Evolutionary conservation across 73 alveolate genomes (phyloP).

Genomic region (Paramecium sonneborni): DNA sequence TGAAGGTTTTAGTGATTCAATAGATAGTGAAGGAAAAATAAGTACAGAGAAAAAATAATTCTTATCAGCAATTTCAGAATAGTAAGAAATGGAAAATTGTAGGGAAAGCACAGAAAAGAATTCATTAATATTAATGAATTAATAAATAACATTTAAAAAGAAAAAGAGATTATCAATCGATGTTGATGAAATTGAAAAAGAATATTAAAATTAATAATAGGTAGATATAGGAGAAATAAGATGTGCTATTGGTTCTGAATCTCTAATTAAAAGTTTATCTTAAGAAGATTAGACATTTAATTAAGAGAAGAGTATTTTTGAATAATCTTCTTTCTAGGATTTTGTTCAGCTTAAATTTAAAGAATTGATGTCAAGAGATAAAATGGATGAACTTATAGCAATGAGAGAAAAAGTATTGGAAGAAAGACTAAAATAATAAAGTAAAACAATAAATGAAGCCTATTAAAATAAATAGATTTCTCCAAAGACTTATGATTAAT

Average conservation of each 20-base stretch:
- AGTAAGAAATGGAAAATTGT: slow-evolving; percentile 29
- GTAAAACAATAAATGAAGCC: slow-evolving; percentile 69
- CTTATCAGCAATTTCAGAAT: neutral
- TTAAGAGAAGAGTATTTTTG: slow-evolving; percentile 57
- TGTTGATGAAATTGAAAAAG: slow-evolving; percentile 52
- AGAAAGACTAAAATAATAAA: slow-evolving; percentile 68
- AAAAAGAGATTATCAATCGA: slow-evolving; percentile 37
- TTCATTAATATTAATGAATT: neutral
- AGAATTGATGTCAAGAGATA: slow-evolving; percentile 69
- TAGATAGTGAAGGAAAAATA: neutral
- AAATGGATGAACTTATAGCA: slow-evolving; percentile 64
- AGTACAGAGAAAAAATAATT: neutral
- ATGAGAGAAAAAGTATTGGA: slow-evolving; percentile 78
- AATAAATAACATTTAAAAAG: neutral
- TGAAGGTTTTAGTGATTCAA: slow-evolving; percentile 33
- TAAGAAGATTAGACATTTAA: neutral
- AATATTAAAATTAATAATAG: slow-evolving; percentile 20
- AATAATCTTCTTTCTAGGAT: slow-evolving; percentile 69
- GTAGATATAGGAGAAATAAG: slow-evolving; percentile 55
- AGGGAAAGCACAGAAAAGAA: slow-evolving; percentile 22
- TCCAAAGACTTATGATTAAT: slow-evolving; percentile 67
- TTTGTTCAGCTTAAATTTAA: slow-evolving; percentile 66
- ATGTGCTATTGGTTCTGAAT: slow-evolving; percentile 50
- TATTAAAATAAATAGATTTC: slow-evolving; percentile 62
- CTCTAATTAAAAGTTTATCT: neutral